phyloP scores from a whole-genome alignment of 495 filamentous ascomycete genomes.

The Pseudevernia furfuracea region DNA sequence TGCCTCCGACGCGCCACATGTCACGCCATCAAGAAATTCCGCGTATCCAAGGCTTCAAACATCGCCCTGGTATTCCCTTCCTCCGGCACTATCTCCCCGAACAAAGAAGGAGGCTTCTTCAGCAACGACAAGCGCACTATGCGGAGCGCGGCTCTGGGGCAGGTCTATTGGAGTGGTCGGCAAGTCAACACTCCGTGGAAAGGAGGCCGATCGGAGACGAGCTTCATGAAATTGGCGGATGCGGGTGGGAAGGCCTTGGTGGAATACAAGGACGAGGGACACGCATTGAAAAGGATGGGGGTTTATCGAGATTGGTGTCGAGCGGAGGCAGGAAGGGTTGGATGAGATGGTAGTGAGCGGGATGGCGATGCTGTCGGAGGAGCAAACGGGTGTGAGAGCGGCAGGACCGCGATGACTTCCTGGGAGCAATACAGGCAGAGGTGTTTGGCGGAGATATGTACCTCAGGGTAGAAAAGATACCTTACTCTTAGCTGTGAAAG shows the following conservation, averaged over 20 bases:
- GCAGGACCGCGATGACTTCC: neutral
- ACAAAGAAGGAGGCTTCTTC: slow-evolving; percentile 4
- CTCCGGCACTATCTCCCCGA: neutral
- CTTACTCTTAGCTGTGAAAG: too few relatives aligned
- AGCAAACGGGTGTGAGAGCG: neutral
- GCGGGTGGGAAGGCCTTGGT: neutral
- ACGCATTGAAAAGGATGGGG: slow-evolving; percentile 6
- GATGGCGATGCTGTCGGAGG: neutral
- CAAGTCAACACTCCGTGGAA: neutral
- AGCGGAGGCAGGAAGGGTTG: slow-evolving; percentile 2
- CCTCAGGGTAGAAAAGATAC: too few relatives aligned
- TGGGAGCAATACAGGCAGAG: neutral
- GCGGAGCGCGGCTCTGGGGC: neutral
- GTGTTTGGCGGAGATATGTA: too few relatives aligned
- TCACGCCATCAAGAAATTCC: neutral
- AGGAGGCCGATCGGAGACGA: slow-evolving; percentile 1
- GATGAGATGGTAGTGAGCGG: slow-evolving; percentile 4
- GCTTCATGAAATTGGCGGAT: slow-evolving; percentile 6
- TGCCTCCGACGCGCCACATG: neutral
- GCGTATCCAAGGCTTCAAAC: neutral
- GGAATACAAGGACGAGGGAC: slow-evolving; percentile 1
- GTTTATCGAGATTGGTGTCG: slow-evolving; percentile 2
- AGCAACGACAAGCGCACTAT: slow-evolving; percentile 1
- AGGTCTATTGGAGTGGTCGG: neutral
- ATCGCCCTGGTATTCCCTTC: slow-evolving; percentile 4